Percentiles rank a stretch among this genome's conserved stretches.
Evolutionary conservation across 23 red algal species (phyloP).

Genomic region (Gracilariopsis chorda): DNA sequence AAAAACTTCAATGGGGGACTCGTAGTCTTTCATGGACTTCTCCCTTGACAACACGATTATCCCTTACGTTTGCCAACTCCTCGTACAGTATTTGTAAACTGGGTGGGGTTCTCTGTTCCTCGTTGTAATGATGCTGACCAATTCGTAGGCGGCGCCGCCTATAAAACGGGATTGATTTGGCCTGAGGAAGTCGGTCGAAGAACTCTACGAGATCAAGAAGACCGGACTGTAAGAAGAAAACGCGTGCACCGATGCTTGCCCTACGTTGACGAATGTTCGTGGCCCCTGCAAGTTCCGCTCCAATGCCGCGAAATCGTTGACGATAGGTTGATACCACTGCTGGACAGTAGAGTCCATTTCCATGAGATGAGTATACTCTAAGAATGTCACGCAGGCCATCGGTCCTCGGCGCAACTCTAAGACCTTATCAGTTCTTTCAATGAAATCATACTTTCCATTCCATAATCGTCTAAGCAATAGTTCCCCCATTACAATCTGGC

Average conservation of each 20-base stretch:
- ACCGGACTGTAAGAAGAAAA: not conserved
- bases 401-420: not conserved
- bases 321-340: not conserved
- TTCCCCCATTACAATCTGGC: not conserved
- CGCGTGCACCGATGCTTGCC: not conserved
- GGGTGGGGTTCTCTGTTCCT: not conserved
- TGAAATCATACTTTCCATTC: not conserved
- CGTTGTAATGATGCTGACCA: not conserved
- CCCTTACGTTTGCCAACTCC: not conserved
- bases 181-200: not conserved
- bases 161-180: not conserved
- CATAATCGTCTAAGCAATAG: not conserved
- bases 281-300: not conserved
- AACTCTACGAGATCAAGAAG: slow-evolving; percentile 12
- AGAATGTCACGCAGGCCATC: slow-evolving; percentile 17
- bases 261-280: not conserved
- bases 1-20: not conserved
- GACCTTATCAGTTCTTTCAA: not conserved
- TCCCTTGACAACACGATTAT: not conserved
- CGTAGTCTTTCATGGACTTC: not conserved
- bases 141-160: not conserved
- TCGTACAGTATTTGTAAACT: not conserved
- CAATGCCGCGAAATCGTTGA: not conserved
- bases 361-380: not conserved
- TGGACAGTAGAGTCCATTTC: not conserved